A percentile compares a stretch with the other conserved stretches of the same genome.
Evolutionary conservation across 2,329 filamentous ascomycete species (phyloP).

Genomic region (Coniochaeta hoffmannii): DNA sequence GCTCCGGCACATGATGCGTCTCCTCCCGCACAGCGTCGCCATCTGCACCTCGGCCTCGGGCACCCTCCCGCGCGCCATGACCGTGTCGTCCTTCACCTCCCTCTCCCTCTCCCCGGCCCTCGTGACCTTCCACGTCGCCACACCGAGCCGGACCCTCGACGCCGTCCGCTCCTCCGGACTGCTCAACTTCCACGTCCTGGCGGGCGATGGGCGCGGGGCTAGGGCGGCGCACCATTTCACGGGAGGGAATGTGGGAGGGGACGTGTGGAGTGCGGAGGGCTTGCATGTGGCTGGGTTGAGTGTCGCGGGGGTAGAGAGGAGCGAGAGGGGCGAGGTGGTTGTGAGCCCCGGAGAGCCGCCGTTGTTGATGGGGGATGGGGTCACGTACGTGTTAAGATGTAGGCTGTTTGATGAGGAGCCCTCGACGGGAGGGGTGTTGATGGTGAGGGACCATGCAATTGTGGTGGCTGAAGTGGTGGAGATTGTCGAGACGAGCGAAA

Average conservation of each 20-base stretch:
- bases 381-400: conserved; percentile 42
- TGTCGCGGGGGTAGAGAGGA: conserved; percentile 11
- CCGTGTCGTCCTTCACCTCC: conserved; percentile 53
- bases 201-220: conserved; percentile 38
- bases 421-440: conserved; percentile 32
- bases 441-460: conserved; percentile 43
- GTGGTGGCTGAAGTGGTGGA: conserved; percentile 44
- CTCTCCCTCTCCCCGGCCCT: conserved; percentile 45
- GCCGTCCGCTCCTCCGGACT: conserved; percentile 34
- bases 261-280: conserved; percentile 19
- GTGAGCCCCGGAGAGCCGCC: conserved; percentile 23
- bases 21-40: conserved; percentile 47
- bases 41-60: conserved; percentile 42
- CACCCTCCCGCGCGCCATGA: conserved; percentile 39
- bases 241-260: conserved; percentile 35
- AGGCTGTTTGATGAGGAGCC: conserved; percentile 30
- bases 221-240: conserved; percentile 45
- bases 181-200: conserved; percentile 51
- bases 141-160: conserved; percentile 47
- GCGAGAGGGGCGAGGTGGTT: conserved; percentile 7
- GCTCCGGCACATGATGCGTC: conserved; percentile 45
- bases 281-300: conserved; percentile 26
- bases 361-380: conserved; percentile 40
- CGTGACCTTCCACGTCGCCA: conserved; percentile 49
- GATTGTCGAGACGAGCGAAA: conserved; percentile 25